These are phyloP conservation scores for Oryza brachyantha DNA, from an alignment of 176 grass and related monocot species.

Conservation along the genomic window DNA sequence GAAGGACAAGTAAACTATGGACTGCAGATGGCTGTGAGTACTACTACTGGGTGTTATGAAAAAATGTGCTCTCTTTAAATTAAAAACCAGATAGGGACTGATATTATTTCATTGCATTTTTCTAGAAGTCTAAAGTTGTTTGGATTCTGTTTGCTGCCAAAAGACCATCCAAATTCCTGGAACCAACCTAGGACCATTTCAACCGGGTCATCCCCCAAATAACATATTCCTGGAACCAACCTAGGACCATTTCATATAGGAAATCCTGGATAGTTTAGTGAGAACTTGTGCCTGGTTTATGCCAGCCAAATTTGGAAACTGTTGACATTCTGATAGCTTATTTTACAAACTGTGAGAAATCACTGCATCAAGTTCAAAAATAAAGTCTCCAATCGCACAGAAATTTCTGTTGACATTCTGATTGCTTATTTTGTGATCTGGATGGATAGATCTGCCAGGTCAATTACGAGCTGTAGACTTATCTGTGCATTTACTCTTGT, in stretches of 20 bases:
- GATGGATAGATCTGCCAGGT: background rate
- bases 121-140: constrained; percentile 7
- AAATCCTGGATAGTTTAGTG: background rate
- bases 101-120: background rate
- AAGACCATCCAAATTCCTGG: background rate
- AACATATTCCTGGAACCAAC: background rate
- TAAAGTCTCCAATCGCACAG: background rate
- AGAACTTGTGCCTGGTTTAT: background rate
- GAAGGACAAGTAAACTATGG: constrained; percentile 98
- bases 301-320: background rate
- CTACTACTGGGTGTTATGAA: constrained; percentile 1
- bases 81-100: background rate
- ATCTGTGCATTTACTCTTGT: background rate
- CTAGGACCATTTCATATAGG: background rate
- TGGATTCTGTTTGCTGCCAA: background rate
- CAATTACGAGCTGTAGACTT: background rate
- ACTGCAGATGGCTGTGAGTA: constrained; percentile 90
- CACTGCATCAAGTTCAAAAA: background rate
- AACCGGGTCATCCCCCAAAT: background rate
- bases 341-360: no score
- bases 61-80: constrained; percentile 8
- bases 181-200: background rate
- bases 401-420: background rate
- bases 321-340: no score
- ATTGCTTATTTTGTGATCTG: constrained; percentile 28